These are phyloP conservation scores for Colletotrichum shisoi DNA, from an alignment of 2,329 filamentous ascomycete species.

Conservation along the genomic window DNA sequence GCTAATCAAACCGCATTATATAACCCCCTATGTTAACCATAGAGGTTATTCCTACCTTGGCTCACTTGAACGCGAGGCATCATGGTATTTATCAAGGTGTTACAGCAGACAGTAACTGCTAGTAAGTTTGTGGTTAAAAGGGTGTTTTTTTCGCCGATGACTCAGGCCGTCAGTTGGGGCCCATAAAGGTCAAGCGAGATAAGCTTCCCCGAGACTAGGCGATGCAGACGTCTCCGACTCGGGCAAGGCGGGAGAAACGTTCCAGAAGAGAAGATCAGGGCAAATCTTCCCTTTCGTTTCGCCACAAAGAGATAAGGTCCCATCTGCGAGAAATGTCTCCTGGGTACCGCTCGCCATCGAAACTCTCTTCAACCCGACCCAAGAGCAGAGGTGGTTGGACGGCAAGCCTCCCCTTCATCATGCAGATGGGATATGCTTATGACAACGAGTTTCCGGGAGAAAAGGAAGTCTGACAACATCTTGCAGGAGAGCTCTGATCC, in stretches of 20 bases:
- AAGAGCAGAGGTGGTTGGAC: background rate
- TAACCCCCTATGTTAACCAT: too few relatives aligned
- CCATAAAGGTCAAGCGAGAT: too few relatives aligned
- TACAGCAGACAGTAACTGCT: too few relatives aligned
- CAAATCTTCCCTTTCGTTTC: background rate
- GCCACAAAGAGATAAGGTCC: conserved; percentile 21
- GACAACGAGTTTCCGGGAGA: background rate
- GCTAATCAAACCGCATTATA: too few relatives aligned
- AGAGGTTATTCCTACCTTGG: too few relatives aligned
- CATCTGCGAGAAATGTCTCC: background rate
- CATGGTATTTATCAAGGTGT: too few relatives aligned
- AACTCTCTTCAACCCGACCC: background rate
- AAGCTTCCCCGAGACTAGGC: conserved; percentile 18
- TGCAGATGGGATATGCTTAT: conserved; percentile 8
- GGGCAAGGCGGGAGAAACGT: conserved; percentile 31
- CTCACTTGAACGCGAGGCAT: too few relatives aligned
- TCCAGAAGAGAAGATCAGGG: conserved; percentile 23
- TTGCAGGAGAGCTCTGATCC: background rate
- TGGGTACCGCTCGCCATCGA: background rate
- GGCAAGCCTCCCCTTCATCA: conserved; percentile 1
- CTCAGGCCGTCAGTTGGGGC: too few relatives aligned
- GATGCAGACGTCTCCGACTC: conserved; percentile 21
- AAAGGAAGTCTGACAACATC: background rate
- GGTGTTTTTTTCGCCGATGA: too few relatives aligned
- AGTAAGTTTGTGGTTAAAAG: too few relatives aligned